phyloP scores from a whole-genome alignment of 495 filamentous ascomycete species.

The Trichoderma erinaceum region DNA sequence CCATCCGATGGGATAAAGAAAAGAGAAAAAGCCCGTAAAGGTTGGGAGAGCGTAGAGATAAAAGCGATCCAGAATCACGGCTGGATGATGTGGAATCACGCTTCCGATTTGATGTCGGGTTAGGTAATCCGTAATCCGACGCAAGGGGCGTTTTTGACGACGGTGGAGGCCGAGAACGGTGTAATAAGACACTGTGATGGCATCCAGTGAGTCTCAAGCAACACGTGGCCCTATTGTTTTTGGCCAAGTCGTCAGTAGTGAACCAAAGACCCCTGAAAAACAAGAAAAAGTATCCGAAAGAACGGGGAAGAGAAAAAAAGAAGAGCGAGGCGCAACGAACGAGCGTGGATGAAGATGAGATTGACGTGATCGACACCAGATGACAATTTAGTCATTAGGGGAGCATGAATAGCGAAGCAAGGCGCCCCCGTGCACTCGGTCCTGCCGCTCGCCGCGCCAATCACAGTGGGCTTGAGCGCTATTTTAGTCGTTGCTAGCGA shows the following conservation, averaged over 20 bases:
- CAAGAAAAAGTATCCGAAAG: background rate
- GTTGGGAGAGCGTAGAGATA: background rate
- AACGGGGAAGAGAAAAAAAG: background rate
- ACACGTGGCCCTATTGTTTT: background rate
- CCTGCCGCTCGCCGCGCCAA: background rate
- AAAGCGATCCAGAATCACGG: background rate
- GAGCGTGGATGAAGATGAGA: background rate
- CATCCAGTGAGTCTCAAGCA: background rate
- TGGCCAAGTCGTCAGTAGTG: background rate
- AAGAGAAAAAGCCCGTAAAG: slow-evolving; percentile 3
- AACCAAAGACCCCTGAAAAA: background rate
- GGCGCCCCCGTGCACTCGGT: slow-evolving; percentile 5
- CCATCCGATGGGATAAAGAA: background rate
- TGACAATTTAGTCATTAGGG: background rate
- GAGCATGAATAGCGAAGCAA: slow-evolving; percentile 1
- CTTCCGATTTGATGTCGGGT: slow-evolving; percentile 1
- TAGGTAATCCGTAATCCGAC: slow-evolving; percentile 6
- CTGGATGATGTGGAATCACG: slow-evolving; percentile 12
- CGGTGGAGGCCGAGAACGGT: background rate
- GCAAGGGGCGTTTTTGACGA: background rate
- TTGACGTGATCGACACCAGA: slow-evolving; percentile 8
- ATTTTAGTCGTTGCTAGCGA: background rate
- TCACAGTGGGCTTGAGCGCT: background rate
- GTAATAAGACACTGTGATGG: background rate
- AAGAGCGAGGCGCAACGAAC: background rate